These are phyloP conservation scores for Novymonas esmeraldas DNA, from an alignment of 208 protist species.

Conservation along the genomic window DNA sequence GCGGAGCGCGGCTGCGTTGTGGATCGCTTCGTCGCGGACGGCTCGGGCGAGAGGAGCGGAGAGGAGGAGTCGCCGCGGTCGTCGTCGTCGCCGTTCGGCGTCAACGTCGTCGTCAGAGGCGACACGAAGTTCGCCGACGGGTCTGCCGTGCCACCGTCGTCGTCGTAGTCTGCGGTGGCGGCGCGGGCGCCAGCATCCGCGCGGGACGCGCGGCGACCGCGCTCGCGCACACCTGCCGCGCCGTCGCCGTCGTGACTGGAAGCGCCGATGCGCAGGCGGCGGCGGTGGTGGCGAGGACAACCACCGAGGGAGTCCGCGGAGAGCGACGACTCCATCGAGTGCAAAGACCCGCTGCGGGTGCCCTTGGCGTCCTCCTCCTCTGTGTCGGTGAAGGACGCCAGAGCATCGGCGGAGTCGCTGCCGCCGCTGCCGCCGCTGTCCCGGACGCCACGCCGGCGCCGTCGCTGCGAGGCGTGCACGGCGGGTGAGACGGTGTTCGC, in stretches of 20 bases:
- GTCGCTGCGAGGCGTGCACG: not conserved
- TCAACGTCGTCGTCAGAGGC: slow-evolving; percentile 4
- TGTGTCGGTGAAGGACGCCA: slow-evolving; percentile 8
- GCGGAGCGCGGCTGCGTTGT: not conserved
- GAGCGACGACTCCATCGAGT: slow-evolving; percentile 31
- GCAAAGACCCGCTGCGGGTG: slow-evolving; percentile 18
- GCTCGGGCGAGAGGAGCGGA: not conserved
- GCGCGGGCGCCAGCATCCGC: not conserved
- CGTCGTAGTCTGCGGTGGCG: not conserved
- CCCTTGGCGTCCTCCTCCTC: not conserved
- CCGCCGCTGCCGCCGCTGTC: not conserved
- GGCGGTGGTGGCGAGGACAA: not conserved
- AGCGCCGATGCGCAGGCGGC: not conserved
- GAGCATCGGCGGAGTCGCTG: not conserved
- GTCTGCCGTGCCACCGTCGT: not conserved
- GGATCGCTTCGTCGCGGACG: not conserved
- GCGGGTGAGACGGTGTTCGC: slow-evolving; percentile 19
- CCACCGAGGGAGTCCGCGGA: not conserved
- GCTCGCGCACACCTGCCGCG: not conserved
- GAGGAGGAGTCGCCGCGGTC: not conserved
- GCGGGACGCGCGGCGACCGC: not conserved
- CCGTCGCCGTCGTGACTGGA: not conserved
- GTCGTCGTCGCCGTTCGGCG: not conserved
- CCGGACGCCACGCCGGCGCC: not conserved
- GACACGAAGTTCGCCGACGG: slow-evolving; percentile 13